Evolutionary conservation across 2,329 filamentous ascomycete species (phyloP).

Genomic region (Chaetomium sp.): DNA sequence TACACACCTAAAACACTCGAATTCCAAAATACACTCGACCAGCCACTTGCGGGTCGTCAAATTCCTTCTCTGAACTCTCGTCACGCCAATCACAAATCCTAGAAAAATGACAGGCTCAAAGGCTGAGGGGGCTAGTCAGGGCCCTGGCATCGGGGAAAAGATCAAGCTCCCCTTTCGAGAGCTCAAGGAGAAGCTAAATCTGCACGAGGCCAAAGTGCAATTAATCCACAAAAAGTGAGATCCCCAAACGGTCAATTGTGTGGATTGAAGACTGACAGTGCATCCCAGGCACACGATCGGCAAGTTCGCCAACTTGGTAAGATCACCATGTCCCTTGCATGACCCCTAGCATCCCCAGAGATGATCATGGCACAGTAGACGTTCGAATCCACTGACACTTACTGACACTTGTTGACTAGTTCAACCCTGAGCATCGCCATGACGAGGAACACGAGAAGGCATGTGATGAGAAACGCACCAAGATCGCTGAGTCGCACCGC

Average conservation of each 20-base stretch:
- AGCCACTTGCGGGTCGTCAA: too few relatives aligned
- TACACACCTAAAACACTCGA: too few relatives aligned
- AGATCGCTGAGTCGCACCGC: conserved; percentile 66
- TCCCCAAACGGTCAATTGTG: not conserved
- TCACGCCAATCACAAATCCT: too few relatives aligned
- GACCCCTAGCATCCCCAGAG: not conserved
- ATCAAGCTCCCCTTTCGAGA: conserved; percentile 43
- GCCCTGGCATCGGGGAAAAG: conserved; percentile 36
- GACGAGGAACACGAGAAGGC: conserved; percentile 85
- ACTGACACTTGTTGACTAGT: conserved; percentile 31
- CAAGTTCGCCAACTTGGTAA: conserved; percentile 56
- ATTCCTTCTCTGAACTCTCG: too few relatives aligned
- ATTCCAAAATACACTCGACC: too few relatives aligned
- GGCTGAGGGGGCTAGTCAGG: conserved; percentile 9
- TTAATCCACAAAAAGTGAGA: conserved; percentile 54
- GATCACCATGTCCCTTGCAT: conserved; percentile 15
- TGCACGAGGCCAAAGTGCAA: conserved; percentile 52
- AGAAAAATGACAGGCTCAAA: not conserved
- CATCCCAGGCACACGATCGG: conserved; percentile 48
- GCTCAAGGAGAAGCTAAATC: conserved; percentile 47
- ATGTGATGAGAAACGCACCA: conserved; percentile 73
- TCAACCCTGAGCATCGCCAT: conserved; percentile 86
- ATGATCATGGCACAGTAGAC: not conserved
- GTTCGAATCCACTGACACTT: not conserved
- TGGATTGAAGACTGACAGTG: not conserved